Evolutionary conservation across 2,329 filamentous ascomycete genomes (phyloP).

Genomic region (Penicillium janthinellum): DNA sequence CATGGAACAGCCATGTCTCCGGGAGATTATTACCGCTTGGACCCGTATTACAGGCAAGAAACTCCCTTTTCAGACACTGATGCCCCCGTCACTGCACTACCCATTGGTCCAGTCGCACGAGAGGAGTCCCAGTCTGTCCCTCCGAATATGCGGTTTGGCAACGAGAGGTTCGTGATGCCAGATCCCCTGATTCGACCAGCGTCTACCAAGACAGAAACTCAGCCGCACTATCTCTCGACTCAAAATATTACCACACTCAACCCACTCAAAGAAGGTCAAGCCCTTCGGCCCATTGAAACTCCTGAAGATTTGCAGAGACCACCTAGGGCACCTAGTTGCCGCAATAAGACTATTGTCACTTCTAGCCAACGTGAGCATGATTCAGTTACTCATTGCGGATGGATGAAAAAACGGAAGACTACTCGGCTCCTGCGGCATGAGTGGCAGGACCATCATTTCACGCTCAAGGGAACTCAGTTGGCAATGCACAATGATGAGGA

Average conservation of each 20-base stretch:
- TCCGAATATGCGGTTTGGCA: slow-evolving; percentile 83
- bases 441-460: slow-evolving; percentile 89
- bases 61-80: slow-evolving; percentile 92
- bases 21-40: slow-evolving; percentile 59
- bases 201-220: slow-evolving; percentile 47
- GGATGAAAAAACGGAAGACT: slow-evolving; percentile 89
- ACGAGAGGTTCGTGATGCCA: slow-evolving; percentile 30
- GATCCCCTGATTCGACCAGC: slow-evolving; percentile 51
- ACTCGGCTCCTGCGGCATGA: slow-evolving; percentile 86
- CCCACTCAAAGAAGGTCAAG: slow-evolving; percentile 31
- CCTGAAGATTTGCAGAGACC: slow-evolving; percentile 30
- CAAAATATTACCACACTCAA: slow-evolving; percentile 25
- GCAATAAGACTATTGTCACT: slow-evolving; percentile 18
- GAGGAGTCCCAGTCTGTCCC: slow-evolving; percentile 88
- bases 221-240: slow-evolving; percentile 26
- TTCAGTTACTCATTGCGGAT: slow-evolving; percentile 64
- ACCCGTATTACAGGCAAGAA: slow-evolving; percentile 59
- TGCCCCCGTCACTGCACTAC: slow-evolving; percentile 75
- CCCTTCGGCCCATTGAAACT: slow-evolving; percentile 34
- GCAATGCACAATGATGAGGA: slow-evolving; percentile 34
- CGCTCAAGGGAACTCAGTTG: slow-evolving; percentile 72
- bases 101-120: slow-evolving; percentile 71
- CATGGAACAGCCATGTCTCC: slow-evolving; percentile 48
- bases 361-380: slow-evolving; percentile 8
- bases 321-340: slow-evolving; percentile 23